Conservation (phyloP, 169 alveolate species). For the Perkinsus marinus region DNA sequence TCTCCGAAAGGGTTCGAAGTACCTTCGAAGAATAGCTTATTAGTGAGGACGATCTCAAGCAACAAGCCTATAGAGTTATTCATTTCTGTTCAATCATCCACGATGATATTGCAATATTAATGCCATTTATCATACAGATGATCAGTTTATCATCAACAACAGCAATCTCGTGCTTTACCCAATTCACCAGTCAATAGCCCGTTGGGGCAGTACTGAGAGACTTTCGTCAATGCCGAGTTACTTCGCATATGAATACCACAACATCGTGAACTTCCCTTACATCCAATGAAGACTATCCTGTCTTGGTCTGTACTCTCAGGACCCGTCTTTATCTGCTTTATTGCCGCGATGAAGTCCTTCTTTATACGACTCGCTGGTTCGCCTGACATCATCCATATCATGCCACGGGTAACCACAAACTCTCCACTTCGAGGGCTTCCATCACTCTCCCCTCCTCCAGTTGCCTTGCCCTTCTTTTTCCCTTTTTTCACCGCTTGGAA, state of each 20-base stretch:
- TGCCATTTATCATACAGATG: too few relatives aligned
- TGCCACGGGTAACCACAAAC: background rate
- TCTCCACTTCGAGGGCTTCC: slow-evolving; percentile 38
- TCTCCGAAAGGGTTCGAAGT: slow-evolving; percentile 61
- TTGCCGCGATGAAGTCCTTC: background rate
- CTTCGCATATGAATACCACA: too few relatives aligned
- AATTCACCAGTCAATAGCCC: too few relatives aligned
- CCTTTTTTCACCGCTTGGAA: slow-evolving; percentile 43
- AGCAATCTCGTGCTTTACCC: too few relatives aligned
- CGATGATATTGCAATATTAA: too few relatives aligned
- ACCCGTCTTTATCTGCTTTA: background rate
- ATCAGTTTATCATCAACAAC: too few relatives aligned
- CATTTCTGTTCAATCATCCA: too few relatives aligned
- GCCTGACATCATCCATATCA: background rate
- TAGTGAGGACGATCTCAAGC: too few relatives aligned
- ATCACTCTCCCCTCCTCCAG: slow-evolving; percentile 36
- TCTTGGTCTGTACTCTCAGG: slow-evolving; percentile 24
- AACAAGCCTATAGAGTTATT: too few relatives aligned
- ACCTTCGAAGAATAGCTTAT: background rate
- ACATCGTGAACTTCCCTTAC: slow-evolving; percentile 1
- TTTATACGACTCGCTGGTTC: background rate
- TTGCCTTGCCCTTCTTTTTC: slow-evolving; percentile 30
- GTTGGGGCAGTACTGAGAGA: too few relatives aligned
- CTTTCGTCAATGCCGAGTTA: too few relatives aligned
- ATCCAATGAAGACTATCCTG: slow-evolving; percentile 65